These are phyloP conservation scores for Cydonia oblonga DNA, from an alignment of 331 rosid species.

Conservation along the genomic window DNA sequence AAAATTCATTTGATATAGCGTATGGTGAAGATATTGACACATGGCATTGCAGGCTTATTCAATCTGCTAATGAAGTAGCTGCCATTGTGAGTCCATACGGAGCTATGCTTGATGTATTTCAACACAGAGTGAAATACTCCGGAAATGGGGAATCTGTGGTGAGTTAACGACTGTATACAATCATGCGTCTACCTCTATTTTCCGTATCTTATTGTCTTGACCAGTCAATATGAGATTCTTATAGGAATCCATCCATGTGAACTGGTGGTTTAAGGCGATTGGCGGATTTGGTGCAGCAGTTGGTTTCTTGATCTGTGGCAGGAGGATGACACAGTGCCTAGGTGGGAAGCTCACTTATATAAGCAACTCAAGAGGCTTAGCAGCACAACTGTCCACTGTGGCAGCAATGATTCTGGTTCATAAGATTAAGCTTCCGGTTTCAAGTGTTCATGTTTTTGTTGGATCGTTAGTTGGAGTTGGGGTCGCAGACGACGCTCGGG, in stretches of 20 bases:
- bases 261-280: constrained; percentile 12
- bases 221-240: neutral
- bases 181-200: too few species aligned
- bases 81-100: constrained; percentile 18
- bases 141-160: constrained; percentile 1
- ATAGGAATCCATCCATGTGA: neutral
- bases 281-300: constrained; percentile 15
- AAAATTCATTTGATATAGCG: neutral
- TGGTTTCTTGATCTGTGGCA: constrained; percentile 12
- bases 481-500: constrained; percentile 18
- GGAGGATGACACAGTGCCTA: constrained; percentile 10
- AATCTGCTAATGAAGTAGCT: constrained; percentile 13
- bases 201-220: neutral
- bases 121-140: neutral
- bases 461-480: constrained; percentile 22
- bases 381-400: constrained; percentile 14
- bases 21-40: neutral
- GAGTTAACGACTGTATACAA: neutral
- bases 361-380: constrained; percentile 23
- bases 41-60: constrained; percentile 8
- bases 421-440: constrained; percentile 12
- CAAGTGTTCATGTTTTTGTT: constrained; percentile 24
- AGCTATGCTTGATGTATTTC: constrained; percentile 8
- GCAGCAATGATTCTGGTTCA: constrained; percentile 5
- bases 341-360: constrained; percentile 20